Evolutionary conservation across 2,329 filamentous ascomycete genomes (phyloP).

Genomic region (Monosporascus sp.): DNA sequence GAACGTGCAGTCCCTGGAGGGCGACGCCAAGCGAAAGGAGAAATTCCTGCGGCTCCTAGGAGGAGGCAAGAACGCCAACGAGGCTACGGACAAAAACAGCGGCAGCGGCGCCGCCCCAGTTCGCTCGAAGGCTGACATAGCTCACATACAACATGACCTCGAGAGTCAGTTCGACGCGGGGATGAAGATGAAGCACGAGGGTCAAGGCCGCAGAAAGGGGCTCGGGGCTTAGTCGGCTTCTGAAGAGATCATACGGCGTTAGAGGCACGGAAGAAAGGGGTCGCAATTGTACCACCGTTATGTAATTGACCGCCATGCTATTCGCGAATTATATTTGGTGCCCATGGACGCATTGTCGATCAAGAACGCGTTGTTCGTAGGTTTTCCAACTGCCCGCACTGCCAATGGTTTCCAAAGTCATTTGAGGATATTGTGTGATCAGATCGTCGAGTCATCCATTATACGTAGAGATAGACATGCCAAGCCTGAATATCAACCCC

Average conservation of each 20-base stretch:
- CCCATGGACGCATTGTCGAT: no score
- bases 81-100: constrained; percentile 5
- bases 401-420: no score
- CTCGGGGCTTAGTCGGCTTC: constrained; percentile 38
- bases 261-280: neutral
- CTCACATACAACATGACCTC: constrained; percentile 41
- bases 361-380: no score
- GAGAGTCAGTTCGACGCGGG: constrained; percentile 53
- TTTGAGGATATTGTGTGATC: no score
- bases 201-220: constrained; percentile 43
- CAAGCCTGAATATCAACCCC: no score
- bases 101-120: constrained; percentile 4
- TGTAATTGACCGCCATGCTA: no score
- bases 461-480: no score
- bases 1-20: constrained; percentile 48
- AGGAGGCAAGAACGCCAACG: constrained; percentile 40
- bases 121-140: constrained; percentile 20
- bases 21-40: constrained; percentile 43
- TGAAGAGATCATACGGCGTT: neutral
- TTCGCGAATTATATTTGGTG: no score
- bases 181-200: constrained; percentile 51
- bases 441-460: no score
- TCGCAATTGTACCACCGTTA: no score
- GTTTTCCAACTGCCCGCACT: no score
- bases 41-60: constrained; percentile 56